Evolutionary conservation across 345 rosid genomes (phyloP).

Genomic region (Arabis alpina): DNA sequence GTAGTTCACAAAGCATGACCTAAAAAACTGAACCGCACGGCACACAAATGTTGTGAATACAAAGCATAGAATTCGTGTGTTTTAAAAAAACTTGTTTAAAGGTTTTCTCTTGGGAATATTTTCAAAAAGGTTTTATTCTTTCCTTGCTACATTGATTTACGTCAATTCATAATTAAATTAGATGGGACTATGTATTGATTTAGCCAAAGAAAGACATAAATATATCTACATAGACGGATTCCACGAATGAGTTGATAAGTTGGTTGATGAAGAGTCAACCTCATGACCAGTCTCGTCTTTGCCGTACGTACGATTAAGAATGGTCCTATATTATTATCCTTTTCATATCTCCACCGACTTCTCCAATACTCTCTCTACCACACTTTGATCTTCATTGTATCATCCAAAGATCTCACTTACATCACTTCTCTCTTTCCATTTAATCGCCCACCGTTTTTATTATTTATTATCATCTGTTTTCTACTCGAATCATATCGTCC

Average conservation of each 20-base stretch:
- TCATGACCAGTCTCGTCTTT: conserved; percentile 36
- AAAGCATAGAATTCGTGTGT: no score
- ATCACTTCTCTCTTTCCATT: conserved; percentile 22
- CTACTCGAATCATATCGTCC: conserved; percentile 27
- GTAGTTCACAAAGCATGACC: no score
- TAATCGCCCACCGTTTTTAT: conserved; percentile 32
- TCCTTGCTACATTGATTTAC: neutral
- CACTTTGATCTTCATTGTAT: conserved; percentile 38
- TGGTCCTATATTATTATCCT: conserved; percentile 31
- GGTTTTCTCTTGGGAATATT: neutral
- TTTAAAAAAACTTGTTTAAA: neutral
- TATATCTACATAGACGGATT: conserved; percentile 23
- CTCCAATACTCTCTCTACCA: conserved; percentile 39
- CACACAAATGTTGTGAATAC: no score
- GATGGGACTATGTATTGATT: conserved; percentile 3
- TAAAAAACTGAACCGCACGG: no score
- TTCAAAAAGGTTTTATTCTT: no score
- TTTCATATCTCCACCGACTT: conserved; percentile 40
- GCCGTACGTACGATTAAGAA: conserved; percentile 42
- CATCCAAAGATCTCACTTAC: conserved; percentile 43
- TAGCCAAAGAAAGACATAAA: conserved; percentile 24
- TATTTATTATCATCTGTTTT: conserved; percentile 13
- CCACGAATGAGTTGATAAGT: conserved; percentile 40
- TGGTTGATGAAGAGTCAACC: conserved; percentile 45
- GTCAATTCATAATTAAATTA: conserved; percentile 6